Base-by-base conservation (phyloP, 1,139 yeast genomes). In the Geotrichum klebahnii region DNA sequence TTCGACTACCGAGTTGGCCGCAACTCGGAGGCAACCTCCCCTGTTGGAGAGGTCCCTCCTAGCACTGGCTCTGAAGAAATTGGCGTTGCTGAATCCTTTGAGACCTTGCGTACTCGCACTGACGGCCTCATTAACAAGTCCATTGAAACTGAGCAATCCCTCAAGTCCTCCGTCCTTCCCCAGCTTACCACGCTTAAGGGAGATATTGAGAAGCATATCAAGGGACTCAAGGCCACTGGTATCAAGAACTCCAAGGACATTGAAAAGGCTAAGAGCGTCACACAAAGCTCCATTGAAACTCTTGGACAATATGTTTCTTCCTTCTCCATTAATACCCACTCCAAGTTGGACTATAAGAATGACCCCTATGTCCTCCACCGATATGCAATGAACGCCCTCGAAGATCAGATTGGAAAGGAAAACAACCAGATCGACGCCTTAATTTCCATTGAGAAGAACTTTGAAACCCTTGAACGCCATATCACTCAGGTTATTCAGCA, bases 291-390 rank as follows among this genome's bases (percentile, higher is more conserved):
- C 32, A 60, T 72, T 43, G 76, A 71, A 57, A 46, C 54, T 6
- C 64, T 72, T 29, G 72, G 71, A 46, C 63, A 59, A 42, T 55
- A 63, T 40, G 57, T 62, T 8, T 59, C 69, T 12, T 58, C 67
- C 5, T 61, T 57, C 40, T 29, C 35, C 35, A 52, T 49, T 34
- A 46, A 42, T 32, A 50, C 57, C 3, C 53, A 54, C 8, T 35
- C 50, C 38, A 69, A 67, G 53, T 53, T 67, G 9, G 78, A 75
- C 29, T 67, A 71, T 49, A 63, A 65, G 50, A 61, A 62, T 43
- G 81, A 77, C 56, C 81, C 81, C 4, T 77, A 69, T 55, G 61
- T 74, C 29, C 58, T 69, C 46, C 70, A 72, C 54, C 70, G 79
- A 49, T 46, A 58, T 14, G 64, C 72, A 3, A 55, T 68, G 28